Conservation (phyloP, 2,329 filamentous ascomycete genomes). For the Beauveria asiatica region DNA sequence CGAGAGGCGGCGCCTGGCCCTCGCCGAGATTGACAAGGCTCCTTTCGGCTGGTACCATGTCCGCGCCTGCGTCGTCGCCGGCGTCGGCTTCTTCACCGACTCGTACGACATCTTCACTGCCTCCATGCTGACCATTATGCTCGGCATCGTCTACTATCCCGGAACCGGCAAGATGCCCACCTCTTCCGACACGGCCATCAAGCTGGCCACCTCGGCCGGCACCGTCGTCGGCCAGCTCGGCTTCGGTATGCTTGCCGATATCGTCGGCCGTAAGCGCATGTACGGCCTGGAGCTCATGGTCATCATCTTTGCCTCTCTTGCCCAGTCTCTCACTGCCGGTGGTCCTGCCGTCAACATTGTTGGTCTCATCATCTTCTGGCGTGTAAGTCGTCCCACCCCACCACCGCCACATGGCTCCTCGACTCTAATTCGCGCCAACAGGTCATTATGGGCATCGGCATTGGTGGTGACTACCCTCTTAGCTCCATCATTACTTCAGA, state of each 20-base stretch:
- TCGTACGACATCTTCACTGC: slow-evolving; percentile 78
- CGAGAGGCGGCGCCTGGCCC: slow-evolving; percentile 68
- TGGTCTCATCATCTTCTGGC: slow-evolving; percentile 70
- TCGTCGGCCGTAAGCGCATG: slow-evolving; percentile 63
- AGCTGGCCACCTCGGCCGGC: slow-evolving; percentile 74
- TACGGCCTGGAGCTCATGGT: slow-evolving; percentile 72
- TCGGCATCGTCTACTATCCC: slow-evolving; percentile 70
- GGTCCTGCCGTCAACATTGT: slow-evolving; percentile 56
- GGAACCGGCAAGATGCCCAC: slow-evolving; percentile 51
- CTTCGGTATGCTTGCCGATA: slow-evolving; percentile 72
- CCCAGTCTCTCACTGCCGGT: slow-evolving; percentile 56
- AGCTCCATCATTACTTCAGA: slow-evolving; percentile 80
- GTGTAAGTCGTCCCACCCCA: slow-evolving; percentile 22
- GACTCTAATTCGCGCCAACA: not conserved
- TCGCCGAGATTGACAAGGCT: slow-evolving; percentile 74
- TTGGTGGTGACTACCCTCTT: slow-evolving; percentile 61
- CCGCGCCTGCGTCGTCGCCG: slow-evolving; percentile 66
- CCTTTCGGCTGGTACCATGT: slow-evolving; percentile 81
- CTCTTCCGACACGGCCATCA: slow-evolving; percentile 70
- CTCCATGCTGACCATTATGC: slow-evolving; percentile 63
- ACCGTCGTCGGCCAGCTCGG: slow-evolving; percentile 75
- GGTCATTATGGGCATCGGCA: slow-evolving; percentile 53
- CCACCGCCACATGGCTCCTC: fast-evolving
- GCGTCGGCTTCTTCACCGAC: slow-evolving; percentile 84
- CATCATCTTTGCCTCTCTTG: slow-evolving; percentile 71